These are phyloP conservation scores for Cenchrus purpureus DNA, from an alignment of 176 grass and related monocot species.

Conservation along the genomic window DNA sequence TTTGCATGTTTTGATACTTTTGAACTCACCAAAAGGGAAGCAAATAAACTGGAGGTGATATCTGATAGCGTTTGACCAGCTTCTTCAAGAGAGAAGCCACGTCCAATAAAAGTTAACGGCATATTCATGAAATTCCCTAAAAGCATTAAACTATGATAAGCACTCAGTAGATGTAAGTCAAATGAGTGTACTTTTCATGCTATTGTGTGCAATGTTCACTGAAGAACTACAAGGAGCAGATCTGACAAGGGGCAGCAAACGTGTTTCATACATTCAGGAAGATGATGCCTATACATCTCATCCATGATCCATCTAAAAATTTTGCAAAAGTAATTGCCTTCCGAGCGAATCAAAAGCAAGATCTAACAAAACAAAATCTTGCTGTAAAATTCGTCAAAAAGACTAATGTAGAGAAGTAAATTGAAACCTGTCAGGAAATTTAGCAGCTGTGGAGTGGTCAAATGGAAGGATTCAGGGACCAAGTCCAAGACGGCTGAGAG, in stretches of 20 bases:
- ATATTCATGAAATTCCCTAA: conserved; percentile 60
- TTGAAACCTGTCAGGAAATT: conserved; percentile 67
- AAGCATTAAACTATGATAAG: conserved; percentile 26
- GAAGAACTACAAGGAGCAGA: background rate
- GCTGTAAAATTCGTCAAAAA: background rate
- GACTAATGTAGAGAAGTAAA: background rate
- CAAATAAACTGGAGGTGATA: conserved; percentile 33
- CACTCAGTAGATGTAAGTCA: conserved; percentile 2
- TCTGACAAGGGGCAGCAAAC: background rate
- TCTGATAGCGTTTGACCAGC: conserved; percentile 44
- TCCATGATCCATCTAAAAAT: background rate
- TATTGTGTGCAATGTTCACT: background rate
- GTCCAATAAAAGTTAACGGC: conserved; percentile 8
- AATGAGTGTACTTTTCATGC: background rate
- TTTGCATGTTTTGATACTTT: background rate
- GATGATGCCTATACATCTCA: background rate
- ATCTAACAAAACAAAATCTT: background rate
- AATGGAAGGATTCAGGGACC: conserved; percentile 62
- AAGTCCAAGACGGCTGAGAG: conserved; percentile 49
- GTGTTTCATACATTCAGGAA: background rate
- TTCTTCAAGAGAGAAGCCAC: conserved; percentile 35
- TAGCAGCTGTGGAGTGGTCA: conserved; percentile 56
- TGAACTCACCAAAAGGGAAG: conserved; percentile 56
- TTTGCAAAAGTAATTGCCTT: background rate
- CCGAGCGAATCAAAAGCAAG: background rate